Base-by-base conservation (phyloP, 768 basidiomycete genomes). In the Termitomyces sp. region DNA sequence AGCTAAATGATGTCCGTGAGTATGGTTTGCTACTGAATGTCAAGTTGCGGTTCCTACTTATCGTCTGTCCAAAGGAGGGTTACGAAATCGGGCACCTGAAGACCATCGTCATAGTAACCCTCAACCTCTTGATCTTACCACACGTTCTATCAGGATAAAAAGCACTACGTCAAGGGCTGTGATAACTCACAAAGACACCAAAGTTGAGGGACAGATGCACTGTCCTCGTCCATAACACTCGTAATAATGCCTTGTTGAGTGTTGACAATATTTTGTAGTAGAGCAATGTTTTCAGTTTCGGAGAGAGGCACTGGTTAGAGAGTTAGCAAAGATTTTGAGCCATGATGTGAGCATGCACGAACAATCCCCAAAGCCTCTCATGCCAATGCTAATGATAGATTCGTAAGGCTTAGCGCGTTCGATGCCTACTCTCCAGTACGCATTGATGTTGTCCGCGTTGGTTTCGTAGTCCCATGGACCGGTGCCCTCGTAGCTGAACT, bases 61-160 rank as follows among this genome's bases (percentile, higher is more conserved):
- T 89, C 88, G 60, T 90, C 88, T 1, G 86, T 73, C 86, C 85
- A 87, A 28, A 87, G 73, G 3, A 87, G 70, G 9, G 79, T 82
- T 21, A 87, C 72, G 62, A 85, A 84, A 47, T 86, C 85, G 0
- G 81, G 80, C 3, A 83, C 84, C 3, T 70, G 68, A 73, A 86
- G 70, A 7, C 85, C 84, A 55, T 81, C 73, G 55, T 84, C 80
- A 58, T 84, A 88, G 63, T 84, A 86, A 2, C 79, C 83, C 64
- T 84, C 78, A 8, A 88, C 87, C 63, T 88, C 86, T 66, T 78
- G 74, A 58, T 78, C 76, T 34, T 78, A 40, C n/a, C 23, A 21
- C 19, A 52, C 5, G 45, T n/a, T 10, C 3, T 25, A 47, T 51
- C n/a, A 59, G 9, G 6, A 43, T 4, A 12, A 30, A n/a, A 10